A percentile compares a stretch with the other conserved stretches of the same genome.
Conservation (phyloP, 2,329 filamentous ascomycete genomes). For the Tolypocladium paradoxum region DNA sequence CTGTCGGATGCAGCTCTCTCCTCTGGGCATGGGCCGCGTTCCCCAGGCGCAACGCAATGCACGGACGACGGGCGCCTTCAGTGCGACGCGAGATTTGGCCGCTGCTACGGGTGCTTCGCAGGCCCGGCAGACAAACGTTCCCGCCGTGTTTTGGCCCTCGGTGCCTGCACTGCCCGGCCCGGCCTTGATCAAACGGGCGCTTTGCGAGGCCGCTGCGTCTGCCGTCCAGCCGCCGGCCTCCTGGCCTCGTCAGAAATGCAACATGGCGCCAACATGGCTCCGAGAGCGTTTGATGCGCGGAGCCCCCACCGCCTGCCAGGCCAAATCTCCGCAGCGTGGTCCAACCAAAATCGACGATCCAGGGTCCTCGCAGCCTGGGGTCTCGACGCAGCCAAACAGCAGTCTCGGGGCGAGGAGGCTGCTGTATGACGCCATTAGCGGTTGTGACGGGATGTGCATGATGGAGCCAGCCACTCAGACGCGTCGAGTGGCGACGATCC, state of each 20-base stretch:
- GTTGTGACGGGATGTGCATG: slow-evolving; percentile 5
- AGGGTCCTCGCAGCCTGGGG: too few relatives aligned
- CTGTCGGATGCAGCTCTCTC: slow-evolving; percentile 9
- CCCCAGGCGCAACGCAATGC: slow-evolving; percentile 1
- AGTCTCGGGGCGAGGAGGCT: neutral
- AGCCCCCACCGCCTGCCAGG: neutral
- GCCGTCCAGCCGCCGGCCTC: neutral
- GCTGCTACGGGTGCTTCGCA: neutral
- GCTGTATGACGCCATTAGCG: neutral
- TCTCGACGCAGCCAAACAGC: neutral
- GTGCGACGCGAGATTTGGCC: neutral
- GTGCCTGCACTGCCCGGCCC: too few relatives aligned
- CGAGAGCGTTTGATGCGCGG: neutral
- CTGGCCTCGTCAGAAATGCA: neutral
- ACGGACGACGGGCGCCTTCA: too few relatives aligned
- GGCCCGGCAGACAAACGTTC: neutral
- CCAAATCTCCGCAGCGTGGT: slow-evolving; percentile 1
- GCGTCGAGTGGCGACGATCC: slow-evolving; percentile 12
- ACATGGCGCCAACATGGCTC: too few relatives aligned
- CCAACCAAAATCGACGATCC: slow-evolving; percentile 1
- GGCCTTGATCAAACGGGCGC: too few relatives aligned
- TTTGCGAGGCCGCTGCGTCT: neutral
- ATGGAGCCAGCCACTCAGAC: slow-evolving; percentile 8
- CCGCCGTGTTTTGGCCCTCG: neutral
- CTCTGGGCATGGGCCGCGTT: slow-evolving; percentile 6